phyloP scores from a whole-genome alignment of 192 early-diverging fungal genomes.

The Backusella circina region DNA sequence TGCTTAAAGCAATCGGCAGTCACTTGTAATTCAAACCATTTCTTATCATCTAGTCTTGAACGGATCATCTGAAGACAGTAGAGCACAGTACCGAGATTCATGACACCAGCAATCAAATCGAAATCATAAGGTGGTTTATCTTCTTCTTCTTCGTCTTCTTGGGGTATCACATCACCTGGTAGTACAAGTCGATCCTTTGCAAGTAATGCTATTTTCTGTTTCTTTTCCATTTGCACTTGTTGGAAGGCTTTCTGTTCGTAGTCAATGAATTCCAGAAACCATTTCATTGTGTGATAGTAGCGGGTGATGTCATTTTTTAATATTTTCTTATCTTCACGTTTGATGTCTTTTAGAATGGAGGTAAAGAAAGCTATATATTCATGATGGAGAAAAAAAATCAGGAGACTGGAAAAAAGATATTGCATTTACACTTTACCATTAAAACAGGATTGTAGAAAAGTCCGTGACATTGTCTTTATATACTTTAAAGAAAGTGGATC shows the following conservation, averaged over 20 bases:
- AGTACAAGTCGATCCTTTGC: neutral
- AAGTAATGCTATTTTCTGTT: neutral
- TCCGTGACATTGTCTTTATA: conserved; percentile 25
- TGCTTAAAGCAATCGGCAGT: conserved; percentile 60
- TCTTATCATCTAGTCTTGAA: conserved; percentile 21
- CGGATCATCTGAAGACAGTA: conserved; percentile 35
- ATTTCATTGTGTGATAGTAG: conserved; percentile 38
- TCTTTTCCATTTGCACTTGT: neutral
- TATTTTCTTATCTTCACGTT: conserved; percentile 35
- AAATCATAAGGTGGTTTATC: conserved; percentile 29
- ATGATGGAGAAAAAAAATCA: neutral
- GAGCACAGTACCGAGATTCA: conserved; percentile 31
- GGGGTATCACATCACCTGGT: neutral
- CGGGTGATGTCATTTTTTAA: conserved; percentile 35
- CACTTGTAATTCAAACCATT: conserved; percentile 46
- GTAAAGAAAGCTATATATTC: conserved; percentile 28
- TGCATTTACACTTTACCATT: conserved; percentile 36
- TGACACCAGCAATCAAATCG: conserved; percentile 31
- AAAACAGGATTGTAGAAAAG: conserved; percentile 41
- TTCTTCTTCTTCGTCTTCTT: neutral
- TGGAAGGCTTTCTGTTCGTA: conserved; percentile 6
- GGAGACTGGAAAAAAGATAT: neutral
- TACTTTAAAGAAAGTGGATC: neutral
- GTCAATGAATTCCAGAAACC: conserved; percentile 34
- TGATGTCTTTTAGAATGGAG: conserved; percentile 39